Evolutionary conservation across 2,329 filamentous ascomycete genomes (phyloP), one percentile per base, ranked within the genome.

Genomic region (Thermochaetoides dissita): DNA sequence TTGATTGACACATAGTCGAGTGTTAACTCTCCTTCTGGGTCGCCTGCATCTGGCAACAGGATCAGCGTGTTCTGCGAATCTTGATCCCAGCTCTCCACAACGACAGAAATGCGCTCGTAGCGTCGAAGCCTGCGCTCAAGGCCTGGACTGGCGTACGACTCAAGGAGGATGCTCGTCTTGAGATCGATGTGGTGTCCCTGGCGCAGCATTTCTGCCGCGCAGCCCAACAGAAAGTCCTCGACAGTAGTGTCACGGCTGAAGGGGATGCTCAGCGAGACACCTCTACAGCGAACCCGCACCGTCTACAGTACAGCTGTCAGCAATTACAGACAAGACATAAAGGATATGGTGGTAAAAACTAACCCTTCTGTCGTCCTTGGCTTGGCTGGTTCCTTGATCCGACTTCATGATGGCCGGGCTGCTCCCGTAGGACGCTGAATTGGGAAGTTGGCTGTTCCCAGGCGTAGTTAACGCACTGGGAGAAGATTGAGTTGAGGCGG

Each of bases 31-130:
- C 62, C 58, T 47, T 72, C 65, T 40, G 70, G 65, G n/a, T 72
- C 67, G 6, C 67, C 65, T 2, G 68, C 62, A 33, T 77, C 71
- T 2, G 79, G 69, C 42, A 80, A 63, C 17, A 95, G 69, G 11
- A 83, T 63, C 10, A 96, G 67, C 7, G 72, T 69, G 54, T 94
- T 91, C 51, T 87, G 80, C 2, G 71, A 68, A 57, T 94, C 87
- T 36, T 72, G 69, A 46, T 94, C 84, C 89, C 89, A 96, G 0
- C 87, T 93, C 58, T 94, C 93, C 71, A 95, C 74, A 17, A 94
- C 75, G 54, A 94, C 85, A 46, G 85, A 76, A 30, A 96, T 73
- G 47, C 76, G 77, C 63, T 96, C 89, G 57, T 94, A 95, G 34
- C 78, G 79, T 34, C 89, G 81, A 28, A 96, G 63, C 1, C 84